Base-by-base conservation (phyloP, 2,329 filamentous ascomycete species). In the Basipetospora chlamydospora region DNA sequence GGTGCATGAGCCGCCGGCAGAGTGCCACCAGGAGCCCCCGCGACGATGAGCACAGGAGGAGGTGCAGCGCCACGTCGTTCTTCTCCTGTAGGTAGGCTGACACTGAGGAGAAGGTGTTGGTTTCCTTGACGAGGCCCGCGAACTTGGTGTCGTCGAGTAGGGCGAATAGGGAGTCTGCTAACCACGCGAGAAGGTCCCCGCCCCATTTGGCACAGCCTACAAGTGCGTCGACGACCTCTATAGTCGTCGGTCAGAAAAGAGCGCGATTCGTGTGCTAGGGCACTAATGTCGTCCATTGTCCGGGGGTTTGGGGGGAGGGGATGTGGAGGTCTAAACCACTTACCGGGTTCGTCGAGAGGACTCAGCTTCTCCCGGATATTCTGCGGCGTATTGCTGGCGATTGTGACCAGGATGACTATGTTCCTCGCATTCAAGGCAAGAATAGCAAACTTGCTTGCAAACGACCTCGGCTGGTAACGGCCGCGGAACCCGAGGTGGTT, bases 181-280 rank as follows among this genome's bases (percentile, higher is more conserved):
- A 52, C 70, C 73, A 79, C 3, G 67, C 63, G 31, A 79, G 55
- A 11, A 92, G 62, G 41, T 88, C 79, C 25, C 86, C 64, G 1
- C 73, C 73, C 87, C 87, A 95, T 49, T 72, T 77, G 4, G 80
- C 73, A 38, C 85, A 80, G 16, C 83, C 82, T 5, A 77, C 70
- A 9, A 92, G 61, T 30, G 77, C 72, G 28, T 77, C 72, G 2
- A 88, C 70, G 10, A 84, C 73, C 50, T 88, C 83, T 75, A 37
- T 10, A 40, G 21, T 21, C 23, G 29, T 7, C 12, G 11, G 28
- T n/a, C n/a, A n/a, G n/a, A n/a, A n/a, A n/a, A n/a, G n/a, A n/a
- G n/a, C n/a, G n/a, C n/a, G n/a, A n/a, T n/a, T n/a, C n/a, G n/a
- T n/a, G n/a, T n/a, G n/a, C n/a, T n/a, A n/a, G n/a, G n/a, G n/a